Evolutionary conservation across 495 filamentous ascomycete genomes (phyloP).

Genomic region (Penicillium soppii): DNA sequence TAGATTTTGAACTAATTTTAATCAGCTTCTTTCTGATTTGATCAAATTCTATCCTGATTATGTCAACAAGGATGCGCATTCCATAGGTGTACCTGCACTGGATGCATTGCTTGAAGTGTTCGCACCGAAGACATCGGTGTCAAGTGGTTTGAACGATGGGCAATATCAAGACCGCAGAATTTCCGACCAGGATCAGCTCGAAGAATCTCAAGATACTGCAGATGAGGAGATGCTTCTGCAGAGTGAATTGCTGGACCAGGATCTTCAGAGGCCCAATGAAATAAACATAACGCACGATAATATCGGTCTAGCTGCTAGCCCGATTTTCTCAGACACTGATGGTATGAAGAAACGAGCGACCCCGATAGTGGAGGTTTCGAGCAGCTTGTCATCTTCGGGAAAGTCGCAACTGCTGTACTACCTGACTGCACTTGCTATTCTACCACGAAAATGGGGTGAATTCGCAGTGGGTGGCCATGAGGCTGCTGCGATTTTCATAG

Average conservation of each 20-base stretch:
- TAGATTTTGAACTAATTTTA: background rate
- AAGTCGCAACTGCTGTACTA: conserved; percentile 72
- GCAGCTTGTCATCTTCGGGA: conserved; percentile 53
- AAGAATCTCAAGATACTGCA: background rate
- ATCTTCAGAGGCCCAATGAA: background rate
- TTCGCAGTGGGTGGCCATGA: conserved; percentile 43
- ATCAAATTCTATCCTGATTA: conserved; percentile 22
- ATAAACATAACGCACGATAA: conserved; percentile 4
- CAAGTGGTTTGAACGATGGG: conserved; percentile 2
- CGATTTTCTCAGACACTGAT: conserved; percentile 10
- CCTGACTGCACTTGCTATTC: conserved; percentile 55
- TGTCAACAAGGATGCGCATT: conserved; percentile 3
- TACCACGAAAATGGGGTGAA: conserved; percentile 46
- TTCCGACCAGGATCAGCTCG: background rate
- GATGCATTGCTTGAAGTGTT: conserved; percentile 51
- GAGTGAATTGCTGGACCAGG: background rate
- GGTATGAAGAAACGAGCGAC: conserved; percentile 24
- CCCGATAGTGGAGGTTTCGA: conserved; percentile 58
- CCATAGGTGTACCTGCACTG: conserved; percentile 45
- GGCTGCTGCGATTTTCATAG: conserved; percentile 66
- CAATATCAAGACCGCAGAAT: background rate
- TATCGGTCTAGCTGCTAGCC: conserved; percentile 1
- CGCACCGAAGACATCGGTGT: conserved; percentile 18
- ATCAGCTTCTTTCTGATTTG: conserved; percentile 49
- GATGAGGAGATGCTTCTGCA: conserved; percentile 21